These are phyloP conservation scores for Lenzites betulinus DNA, from an alignment of 768 basidiomycete genomes.

Conservation along the genomic window DNA sequence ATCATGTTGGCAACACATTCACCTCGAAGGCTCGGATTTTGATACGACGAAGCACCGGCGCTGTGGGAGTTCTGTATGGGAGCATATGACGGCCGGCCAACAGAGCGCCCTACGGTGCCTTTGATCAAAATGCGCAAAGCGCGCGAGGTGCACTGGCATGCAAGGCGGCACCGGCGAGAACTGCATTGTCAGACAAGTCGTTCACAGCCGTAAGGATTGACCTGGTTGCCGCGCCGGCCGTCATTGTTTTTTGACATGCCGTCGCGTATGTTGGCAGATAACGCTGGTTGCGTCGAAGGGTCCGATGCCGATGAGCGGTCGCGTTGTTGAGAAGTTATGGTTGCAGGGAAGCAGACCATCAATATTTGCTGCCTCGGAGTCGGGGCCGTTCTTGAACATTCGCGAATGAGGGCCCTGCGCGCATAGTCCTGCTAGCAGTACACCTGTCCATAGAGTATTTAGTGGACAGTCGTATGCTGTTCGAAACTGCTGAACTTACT, in stretches of 20 bases:
- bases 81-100: neutral
- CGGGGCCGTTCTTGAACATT: slow-evolving; percentile 2
- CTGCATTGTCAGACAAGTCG: neutral
- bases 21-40: slow-evolving; percentile 5
- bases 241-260: too few species aligned
- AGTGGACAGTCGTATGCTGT: neutral
- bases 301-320: neutral
- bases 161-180: neutral
- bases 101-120: neutral
- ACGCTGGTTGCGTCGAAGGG: too few species aligned
- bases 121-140: neutral
- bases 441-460: neutral
- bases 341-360: neutral
- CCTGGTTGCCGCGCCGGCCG: too few species aligned
- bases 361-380: neutral
- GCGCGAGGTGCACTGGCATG: neutral
- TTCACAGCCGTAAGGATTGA: too few species aligned
- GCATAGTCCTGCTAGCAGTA: neutral
- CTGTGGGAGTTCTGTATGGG: slow-evolving; percentile 3
- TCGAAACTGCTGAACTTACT: neutral
- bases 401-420: neutral
- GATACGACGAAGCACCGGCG: neutral
- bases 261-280: too few species aligned
- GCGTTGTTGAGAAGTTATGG: neutral
- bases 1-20: neutral